phyloP scores from a whole-genome alignment of 2,329 filamentous ascomycete species.

The Neofusicoccum parvum region DNA sequence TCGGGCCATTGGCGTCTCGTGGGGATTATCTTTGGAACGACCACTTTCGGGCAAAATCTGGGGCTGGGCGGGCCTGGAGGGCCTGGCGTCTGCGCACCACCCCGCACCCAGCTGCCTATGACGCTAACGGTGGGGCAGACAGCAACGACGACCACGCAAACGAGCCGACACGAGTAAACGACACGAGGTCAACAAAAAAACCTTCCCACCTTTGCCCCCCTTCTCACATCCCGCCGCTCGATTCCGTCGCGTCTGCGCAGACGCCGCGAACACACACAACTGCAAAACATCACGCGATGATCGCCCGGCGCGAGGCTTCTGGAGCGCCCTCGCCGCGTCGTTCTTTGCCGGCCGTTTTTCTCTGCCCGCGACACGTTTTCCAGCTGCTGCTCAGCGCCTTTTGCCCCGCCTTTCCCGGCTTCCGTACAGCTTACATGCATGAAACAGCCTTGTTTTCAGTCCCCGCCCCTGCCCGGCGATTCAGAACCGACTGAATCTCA shows the following conservation, averaged over 20 bases:
- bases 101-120: slow-evolving; percentile 11
- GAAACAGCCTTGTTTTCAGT: background rate
- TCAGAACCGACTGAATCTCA: background rate
- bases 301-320: background rate
- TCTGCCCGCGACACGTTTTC: too few species aligned
- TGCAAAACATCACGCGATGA: slow-evolving; percentile 1
- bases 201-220: background rate
- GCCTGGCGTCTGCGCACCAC: background rate
- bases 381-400: too few species aligned
- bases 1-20: background rate
- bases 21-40: background rate
- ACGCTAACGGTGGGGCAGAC: slow-evolving; percentile 16
- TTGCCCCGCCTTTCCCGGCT: background rate
- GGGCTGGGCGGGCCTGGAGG: background rate
- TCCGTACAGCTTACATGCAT: background rate
- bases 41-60: background rate
- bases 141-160: background rate
- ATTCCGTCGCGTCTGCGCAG: background rate
- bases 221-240: background rate
- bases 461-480: background rate
- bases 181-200: background rate
- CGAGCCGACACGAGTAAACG: background rate
- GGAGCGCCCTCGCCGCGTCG: background rate
- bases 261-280: background rate
- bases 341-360: background rate